Percentiles rank a stretch among this genome's conserved stretches.
Evolutionary conservation across 371 early-diverging fungal species (phyloP).

Genomic region (Coemansia linderi): DNA sequence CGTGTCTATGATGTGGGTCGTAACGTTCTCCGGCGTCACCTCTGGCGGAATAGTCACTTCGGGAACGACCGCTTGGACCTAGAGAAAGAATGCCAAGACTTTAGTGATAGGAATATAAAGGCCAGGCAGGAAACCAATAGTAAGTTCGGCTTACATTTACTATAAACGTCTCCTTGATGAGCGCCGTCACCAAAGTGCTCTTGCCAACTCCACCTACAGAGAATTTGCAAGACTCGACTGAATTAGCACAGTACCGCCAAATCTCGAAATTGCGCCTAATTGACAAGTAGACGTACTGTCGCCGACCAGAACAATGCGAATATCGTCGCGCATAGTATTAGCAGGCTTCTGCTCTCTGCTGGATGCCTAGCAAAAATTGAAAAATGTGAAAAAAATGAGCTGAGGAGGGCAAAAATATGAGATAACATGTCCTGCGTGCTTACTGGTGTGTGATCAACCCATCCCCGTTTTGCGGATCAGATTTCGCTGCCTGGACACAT

Average conservation of each 20-base stretch:
- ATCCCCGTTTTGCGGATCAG: constrained; percentile 2
- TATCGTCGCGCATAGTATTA: constrained; percentile 78
- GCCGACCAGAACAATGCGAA: constrained; percentile 86
- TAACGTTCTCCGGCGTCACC: constrained; percentile 93
- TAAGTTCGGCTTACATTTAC: constrained; percentile 69
- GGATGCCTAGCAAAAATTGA: not conserved
- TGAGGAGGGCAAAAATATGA: not conserved
- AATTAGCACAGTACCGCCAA: constrained; percentile 2
- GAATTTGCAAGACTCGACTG: not conserved
- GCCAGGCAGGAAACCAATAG: not conserved
- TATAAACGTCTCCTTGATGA: constrained; percentile 93
- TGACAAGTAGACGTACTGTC: constrained; percentile 68
- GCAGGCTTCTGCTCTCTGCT: constrained; percentile 2
- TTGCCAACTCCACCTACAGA: constrained; percentile 89
- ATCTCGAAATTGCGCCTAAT: not conserved
- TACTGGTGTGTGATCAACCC: not conserved
- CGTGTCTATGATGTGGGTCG: constrained; percentile 94
- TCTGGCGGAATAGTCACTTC: constrained; percentile 98
- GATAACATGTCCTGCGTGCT: not conserved
- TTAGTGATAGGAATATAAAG: not conserved
- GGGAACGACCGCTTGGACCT: constrained; percentile 96
- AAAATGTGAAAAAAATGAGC: not conserved
- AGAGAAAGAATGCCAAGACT: not conserved
- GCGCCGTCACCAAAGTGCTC: constrained; percentile 90
- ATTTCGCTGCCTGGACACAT: not conserved